phyloP scores from a whole-genome alignment of 2,329 filamentous ascomycete genomes.

The Parafenestella ontariensis region DNA sequence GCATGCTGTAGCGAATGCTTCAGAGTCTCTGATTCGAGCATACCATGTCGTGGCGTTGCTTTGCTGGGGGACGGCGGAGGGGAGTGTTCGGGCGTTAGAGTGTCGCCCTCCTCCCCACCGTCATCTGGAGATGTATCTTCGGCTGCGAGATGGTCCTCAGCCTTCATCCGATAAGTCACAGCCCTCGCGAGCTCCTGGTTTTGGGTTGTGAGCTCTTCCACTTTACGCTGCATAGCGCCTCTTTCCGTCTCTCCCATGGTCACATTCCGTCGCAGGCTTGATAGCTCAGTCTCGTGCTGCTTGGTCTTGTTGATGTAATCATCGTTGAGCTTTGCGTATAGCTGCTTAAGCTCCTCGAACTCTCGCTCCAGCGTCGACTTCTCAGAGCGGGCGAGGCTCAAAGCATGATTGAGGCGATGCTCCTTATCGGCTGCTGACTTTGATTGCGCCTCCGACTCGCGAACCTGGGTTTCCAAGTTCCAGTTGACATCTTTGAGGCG shows the following conservation, averaged over 20 bases:
- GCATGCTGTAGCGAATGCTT: constrained; percentile 94
- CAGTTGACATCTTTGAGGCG: constrained; percentile 99
- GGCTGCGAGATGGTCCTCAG: constrained; percentile 67
- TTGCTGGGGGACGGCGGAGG: constrained; percentile 91
- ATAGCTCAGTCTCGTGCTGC: constrained; percentile 87
- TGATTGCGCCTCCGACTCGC: constrained; percentile 76
- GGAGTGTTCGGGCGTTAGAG: constrained; percentile 81
- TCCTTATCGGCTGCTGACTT: constrained; percentile 83
- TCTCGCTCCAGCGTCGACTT: constrained; percentile 83
- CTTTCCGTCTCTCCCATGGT: constrained; percentile 80
- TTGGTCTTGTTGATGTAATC: constrained; percentile 80
- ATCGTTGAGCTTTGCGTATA: constrained; percentile 78
- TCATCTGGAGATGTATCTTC: constrained; percentile 57
- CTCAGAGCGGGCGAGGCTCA: constrained; percentile 74
- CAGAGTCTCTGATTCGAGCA: constrained; percentile 93
- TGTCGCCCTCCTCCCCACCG: constrained; percentile 63
- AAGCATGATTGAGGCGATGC: constrained; percentile 76
- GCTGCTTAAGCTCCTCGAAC: constrained; percentile 85
- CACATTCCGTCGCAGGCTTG: constrained; percentile 80
- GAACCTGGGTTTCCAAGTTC: constrained; percentile 91
- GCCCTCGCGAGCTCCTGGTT: constrained; percentile 91
- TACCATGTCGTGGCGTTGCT: constrained; percentile 85
- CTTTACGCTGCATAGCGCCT: constrained; percentile 77
- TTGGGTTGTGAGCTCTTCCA: constrained; percentile 86
- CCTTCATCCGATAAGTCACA: constrained; percentile 75